These are phyloP conservation scores for Ilyonectria sp. DNA, from an alignment of 2,329 filamentous ascomycete genomes.

Conservation along the genomic window DNA sequence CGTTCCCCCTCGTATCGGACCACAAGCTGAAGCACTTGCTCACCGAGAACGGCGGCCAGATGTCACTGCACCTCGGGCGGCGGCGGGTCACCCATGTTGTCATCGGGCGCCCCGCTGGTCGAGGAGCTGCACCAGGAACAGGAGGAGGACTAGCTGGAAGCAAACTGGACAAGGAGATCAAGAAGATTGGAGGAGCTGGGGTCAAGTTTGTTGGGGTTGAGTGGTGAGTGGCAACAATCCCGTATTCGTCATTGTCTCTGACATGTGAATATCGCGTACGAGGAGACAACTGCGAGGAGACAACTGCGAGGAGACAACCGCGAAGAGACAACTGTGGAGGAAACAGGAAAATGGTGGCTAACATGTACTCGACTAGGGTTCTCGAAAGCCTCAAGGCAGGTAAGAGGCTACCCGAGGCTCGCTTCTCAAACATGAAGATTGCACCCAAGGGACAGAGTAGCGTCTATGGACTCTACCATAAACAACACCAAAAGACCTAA, in stretches of 20 bases:
- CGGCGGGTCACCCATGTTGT: slow-evolving; percentile 89
- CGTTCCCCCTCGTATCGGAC: slow-evolving; percentile 85
- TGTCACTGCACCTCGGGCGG: slow-evolving; percentile 80
- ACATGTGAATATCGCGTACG: neutral
- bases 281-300: neutral
- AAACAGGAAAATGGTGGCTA: neutral
- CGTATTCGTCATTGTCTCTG: neutral
- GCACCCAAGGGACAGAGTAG: slow-evolving; percentile 75
- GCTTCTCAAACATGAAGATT: slow-evolving; percentile 76
- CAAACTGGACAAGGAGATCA: slow-evolving; percentile 88
- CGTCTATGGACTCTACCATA: slow-evolving; percentile 68
- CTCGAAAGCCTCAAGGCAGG: slow-evolving; percentile 86
- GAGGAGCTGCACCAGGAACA: slow-evolving; percentile 60
- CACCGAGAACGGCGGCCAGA: slow-evolving; percentile 78
- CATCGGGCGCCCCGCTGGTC: slow-evolving; percentile 73
- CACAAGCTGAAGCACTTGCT: slow-evolving; percentile 87
- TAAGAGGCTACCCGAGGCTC: slow-evolving; percentile 80
- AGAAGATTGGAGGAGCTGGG: slow-evolving; percentile 74
- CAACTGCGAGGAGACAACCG: too few relatives aligned
- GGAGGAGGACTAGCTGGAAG: slow-evolving; percentile 83
- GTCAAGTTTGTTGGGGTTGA: slow-evolving; percentile 87
- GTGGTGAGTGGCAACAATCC: slow-evolving; percentile 67
- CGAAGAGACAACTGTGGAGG: neutral
- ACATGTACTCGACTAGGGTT: slow-evolving; percentile 67
- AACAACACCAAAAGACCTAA: slow-evolving; percentile 27